Evolutionary conservation across 2,329 filamentous ascomycete species (phyloP).

Genomic region (Elsinoe arachidis): DNA sequence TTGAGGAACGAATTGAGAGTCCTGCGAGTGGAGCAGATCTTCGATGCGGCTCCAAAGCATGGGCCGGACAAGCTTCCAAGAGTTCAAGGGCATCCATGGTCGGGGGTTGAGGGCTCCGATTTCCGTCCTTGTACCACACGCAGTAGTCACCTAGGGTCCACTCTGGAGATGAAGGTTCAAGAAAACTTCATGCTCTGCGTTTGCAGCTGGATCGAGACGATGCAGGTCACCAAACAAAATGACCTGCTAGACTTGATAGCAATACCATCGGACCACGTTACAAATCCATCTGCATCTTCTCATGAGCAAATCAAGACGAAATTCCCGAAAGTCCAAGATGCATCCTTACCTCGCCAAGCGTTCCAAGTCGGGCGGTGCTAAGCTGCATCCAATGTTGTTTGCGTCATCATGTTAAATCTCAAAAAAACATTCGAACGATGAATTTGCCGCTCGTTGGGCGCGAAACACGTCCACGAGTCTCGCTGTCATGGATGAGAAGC

Average conservation of each 20-base stretch:
- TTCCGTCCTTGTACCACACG: background rate
- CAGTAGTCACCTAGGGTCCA: too few species aligned
- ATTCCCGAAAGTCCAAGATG: background rate
- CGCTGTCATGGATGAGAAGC: too few species aligned
- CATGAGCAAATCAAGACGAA: background rate
- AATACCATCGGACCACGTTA: too few species aligned
- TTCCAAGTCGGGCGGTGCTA: background rate
- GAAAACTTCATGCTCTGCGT: background rate
- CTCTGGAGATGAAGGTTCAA: background rate
- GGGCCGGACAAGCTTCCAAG: background rate
- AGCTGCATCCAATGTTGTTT: background rate
- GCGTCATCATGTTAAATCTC: background rate
- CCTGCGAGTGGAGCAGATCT: too few species aligned
- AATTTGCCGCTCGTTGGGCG: background rate
- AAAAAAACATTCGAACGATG: background rate
- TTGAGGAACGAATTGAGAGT: too few species aligned
- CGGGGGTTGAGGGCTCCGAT: background rate
- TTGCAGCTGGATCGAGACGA: too few species aligned
- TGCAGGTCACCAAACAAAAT: too few species aligned
- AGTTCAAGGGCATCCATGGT: background rate
- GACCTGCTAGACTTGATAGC: too few species aligned
- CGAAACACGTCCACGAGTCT: background rate
- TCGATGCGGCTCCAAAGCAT: background rate
- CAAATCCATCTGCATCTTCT: too few species aligned
- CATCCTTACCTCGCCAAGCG: background rate